Evolutionary conservation across 495 filamentous ascomycete species (phyloP), one percentile per base, ranked within the genome.

Genomic region (Penicillium macrosclerotiorum): DNA sequence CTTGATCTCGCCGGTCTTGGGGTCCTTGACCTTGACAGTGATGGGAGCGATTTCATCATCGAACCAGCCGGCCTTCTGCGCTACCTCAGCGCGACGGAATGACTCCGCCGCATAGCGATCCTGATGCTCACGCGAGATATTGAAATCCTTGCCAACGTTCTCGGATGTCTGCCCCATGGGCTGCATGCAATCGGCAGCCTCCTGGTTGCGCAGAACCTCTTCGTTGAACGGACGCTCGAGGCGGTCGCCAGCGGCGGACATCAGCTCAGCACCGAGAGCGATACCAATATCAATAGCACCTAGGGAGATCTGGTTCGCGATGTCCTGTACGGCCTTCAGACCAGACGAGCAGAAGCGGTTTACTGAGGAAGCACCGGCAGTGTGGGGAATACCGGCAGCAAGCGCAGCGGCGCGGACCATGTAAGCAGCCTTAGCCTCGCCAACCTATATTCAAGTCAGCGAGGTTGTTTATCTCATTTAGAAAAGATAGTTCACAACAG

Each of bases 341-440:
- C 93, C 93, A 4, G 92, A 96, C 11, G 88, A 92, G 77, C 93
- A 98, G 81, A 96, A 96, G 42, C 93, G 86, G 78, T 96, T 98
- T 30, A 91, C 80, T 45, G 82, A 83, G 42, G 80, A 90, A 45
- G 83, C 86, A 47, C 80, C 78, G 34, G 86, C 76, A 12, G 92
- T 96, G 73, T 93, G 90, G 29, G 93, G 93, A 76, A 95, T 93
- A 36, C 93, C 93, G 43, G 93, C 91, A 16, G 89, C 88, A 45
- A 98, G 88, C 25, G 86, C 73, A 19, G 93, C 90, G 24, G 89
- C 88, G 44, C 93, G 90, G 55, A 85, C 75, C 61, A 91, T 89
- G 79, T 96, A 96, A 27, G 92, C 82, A 40, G 90, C 83, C 72
- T 90, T 93, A 47, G 75, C 79, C 51, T 96, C 88, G 42, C 79